These are phyloP conservation scores for Poa annua DNA, from an alignment of 176 grass and related monocot species.

Conservation along the genomic window DNA sequence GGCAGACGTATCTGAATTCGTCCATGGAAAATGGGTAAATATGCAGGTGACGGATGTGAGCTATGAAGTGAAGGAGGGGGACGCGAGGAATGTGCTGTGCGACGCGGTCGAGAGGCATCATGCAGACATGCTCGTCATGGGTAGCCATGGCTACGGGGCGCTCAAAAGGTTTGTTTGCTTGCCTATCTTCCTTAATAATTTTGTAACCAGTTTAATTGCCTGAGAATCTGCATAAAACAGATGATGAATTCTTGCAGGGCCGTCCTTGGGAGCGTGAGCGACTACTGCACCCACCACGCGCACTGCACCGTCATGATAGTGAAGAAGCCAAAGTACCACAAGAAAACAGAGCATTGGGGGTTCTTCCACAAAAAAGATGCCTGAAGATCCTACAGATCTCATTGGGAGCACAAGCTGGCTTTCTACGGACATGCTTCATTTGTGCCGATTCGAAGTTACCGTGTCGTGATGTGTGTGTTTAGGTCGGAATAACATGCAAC, in stretches of 20 bases:
- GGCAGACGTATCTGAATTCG: neutral
- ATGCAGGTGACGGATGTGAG: constrained; percentile 54
- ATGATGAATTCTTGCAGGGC: constrained; percentile 45
- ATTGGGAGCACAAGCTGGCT: neutral
- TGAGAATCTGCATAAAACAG: neutral
- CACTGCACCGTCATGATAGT: constrained; percentile 91
- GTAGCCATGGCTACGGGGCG: constrained; percentile 78
- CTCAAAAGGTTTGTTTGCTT: constrained; percentile 57
- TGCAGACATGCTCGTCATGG: constrained; percentile 72
- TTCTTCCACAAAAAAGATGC: neutral
- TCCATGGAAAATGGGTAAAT: too few species aligned
- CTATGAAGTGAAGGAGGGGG: constrained; percentile 68
- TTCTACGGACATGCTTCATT: neutral
- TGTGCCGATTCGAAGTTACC: neutral
- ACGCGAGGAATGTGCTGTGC: constrained; percentile 71
- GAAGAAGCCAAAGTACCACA: constrained; percentile 69
- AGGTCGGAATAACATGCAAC: neutral
- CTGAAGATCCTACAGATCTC: neutral
- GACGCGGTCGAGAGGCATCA: constrained; percentile 80
- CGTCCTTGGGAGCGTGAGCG: constrained; percentile 86
- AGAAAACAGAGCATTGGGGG: constrained; percentile 41
- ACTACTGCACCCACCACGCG: constrained; percentile 90
- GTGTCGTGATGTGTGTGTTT: neutral
- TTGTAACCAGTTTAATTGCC: neutral
- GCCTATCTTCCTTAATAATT: neutral